Evolutionary conservation across 2,329 filamentous ascomycete genomes (phyloP), one percentile per base, ranked within the genome.

Genomic region (Fusarium nygamai): DNA sequence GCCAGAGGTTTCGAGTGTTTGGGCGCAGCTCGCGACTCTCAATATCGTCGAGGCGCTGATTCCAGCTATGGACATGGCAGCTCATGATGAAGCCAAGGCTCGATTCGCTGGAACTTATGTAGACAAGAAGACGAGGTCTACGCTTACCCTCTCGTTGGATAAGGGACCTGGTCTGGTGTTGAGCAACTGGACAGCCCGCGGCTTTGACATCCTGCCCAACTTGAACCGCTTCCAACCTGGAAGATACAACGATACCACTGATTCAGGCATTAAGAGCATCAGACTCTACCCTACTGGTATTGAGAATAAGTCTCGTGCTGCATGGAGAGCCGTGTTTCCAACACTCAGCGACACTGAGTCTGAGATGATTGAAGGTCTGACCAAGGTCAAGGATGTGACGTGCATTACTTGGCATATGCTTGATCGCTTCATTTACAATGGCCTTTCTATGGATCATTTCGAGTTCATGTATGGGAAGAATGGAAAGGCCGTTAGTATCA

Each of bases 351-450:
- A 62, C 1, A 27, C 19, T 3, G 48, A 61, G 1, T 63, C 56
- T 2, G 43, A 62, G 3, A 38, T 62, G 22, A 56, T 69, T 46
- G 31, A 67, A 2, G 48, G 29, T 0, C 19, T 59, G 11, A 56
- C 63, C 1, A 46, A 27, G 8, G 36, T 69, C 5, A 43, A 43
- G 19, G 63, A 67, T 29, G 48, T 67, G 1, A 56, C 63, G 3
- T 67, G 66, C 31, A 43, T 61, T 53, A 69, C 66, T 14, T 69
- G 63, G 66, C 34, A 36, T 4, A 56, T 44, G 47, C 16, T 47
- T 10, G 63, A 69, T 44, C 41, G 64, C 13, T 27, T 43, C 6
- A 62, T 62, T 6, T 69, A 67, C 20, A 69, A 68, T 14, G 43
- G 19, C 0, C 12, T 69, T 24, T 57, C 66, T 0, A 38, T 69